phyloP scores from a whole-genome alignment of 805 yeast species.

The Metschnikowia peoriensis region DNA sequence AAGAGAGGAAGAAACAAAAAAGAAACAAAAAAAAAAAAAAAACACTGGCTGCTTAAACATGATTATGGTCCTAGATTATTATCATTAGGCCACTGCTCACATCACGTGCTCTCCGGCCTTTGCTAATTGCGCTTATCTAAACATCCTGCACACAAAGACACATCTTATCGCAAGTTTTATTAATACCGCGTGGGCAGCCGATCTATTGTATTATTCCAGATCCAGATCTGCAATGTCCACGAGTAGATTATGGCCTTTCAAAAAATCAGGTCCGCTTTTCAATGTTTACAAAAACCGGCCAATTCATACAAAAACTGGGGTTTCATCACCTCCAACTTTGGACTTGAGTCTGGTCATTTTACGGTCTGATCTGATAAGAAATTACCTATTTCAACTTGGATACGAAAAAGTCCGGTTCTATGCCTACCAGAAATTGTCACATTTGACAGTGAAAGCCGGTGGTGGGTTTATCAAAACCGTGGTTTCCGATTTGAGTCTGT shows the following conservation, averaged over 20 bases:
- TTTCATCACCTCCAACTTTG: neutral
- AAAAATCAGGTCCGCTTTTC: neutral
- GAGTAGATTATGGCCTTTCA: neutral
- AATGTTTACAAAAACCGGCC: neutral
- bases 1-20: no score
- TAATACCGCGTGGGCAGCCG: neutral
- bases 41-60: no score
- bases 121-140: neutral
- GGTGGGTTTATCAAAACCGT: slow-evolving; percentile 34
- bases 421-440: slow-evolving; percentile 32
- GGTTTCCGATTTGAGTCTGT: slow-evolving; percentile 33
- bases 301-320: neutral
- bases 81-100: no score
- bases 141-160: neutral
- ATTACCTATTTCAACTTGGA: slow-evolving; percentile 35
- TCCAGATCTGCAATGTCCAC: neutral
- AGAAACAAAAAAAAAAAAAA: no score
- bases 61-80: no score
- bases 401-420: slow-evolving; percentile 32
- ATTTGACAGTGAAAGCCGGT: slow-evolving; percentile 26
- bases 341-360: slow-evolving; percentile 2
- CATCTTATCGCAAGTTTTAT: neutral
- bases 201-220: no score
- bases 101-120: no score
- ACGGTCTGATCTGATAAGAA: slow-evolving; percentile 28